Evolutionary conservation across 352 stramenopile genomes (phyloP).

Genomic region (Pythium rishiriense): DNA sequence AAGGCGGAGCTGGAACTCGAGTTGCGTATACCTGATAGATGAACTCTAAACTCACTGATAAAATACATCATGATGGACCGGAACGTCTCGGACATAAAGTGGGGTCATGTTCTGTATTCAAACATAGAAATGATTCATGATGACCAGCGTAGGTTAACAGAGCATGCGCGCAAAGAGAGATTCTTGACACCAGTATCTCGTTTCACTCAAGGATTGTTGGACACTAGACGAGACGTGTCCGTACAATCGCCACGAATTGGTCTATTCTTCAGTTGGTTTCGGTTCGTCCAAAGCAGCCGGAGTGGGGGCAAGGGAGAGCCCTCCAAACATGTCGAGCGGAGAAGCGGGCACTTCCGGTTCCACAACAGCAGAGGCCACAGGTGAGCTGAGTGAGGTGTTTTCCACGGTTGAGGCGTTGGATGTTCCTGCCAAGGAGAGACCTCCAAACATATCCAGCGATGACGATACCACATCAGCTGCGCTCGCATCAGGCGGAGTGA

Average conservation of each 20-base stretch:
- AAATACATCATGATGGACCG: not conserved
- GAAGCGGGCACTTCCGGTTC: not conserved
- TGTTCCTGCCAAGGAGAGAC: constrained; percentile 9
- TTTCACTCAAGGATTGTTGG: not conserved
- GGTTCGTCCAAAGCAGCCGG: not conserved
- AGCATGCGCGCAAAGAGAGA: not conserved
- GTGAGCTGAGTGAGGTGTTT: not conserved
- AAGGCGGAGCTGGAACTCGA: not conserved
- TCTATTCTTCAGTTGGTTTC: constrained; percentile 3
- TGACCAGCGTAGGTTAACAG: not conserved
- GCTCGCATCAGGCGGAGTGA: not conserved
- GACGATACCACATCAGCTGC: not conserved
- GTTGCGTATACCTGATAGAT: constrained; percentile 18
- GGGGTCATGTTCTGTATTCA: constrained; percentile 17
- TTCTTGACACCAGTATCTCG: not conserved
- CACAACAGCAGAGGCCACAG: not conserved
- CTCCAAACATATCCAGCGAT: constrained; percentile 11
- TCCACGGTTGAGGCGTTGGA: not conserved
- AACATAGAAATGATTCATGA: constrained; percentile 20
- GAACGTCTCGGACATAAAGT: not conserved
- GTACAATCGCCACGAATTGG: not conserved
- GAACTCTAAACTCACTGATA: not conserved
- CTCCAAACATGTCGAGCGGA: constrained; percentile 21
- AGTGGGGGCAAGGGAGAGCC: constrained; percentile 10
- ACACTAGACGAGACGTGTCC: not conserved